A percentile compares a stretch with the other conserved stretches of the same genome.
Evolutionary conservation across 2,329 filamentous ascomycete genomes (phyloP).

Genomic region (Penicillium polonicum): DNA sequence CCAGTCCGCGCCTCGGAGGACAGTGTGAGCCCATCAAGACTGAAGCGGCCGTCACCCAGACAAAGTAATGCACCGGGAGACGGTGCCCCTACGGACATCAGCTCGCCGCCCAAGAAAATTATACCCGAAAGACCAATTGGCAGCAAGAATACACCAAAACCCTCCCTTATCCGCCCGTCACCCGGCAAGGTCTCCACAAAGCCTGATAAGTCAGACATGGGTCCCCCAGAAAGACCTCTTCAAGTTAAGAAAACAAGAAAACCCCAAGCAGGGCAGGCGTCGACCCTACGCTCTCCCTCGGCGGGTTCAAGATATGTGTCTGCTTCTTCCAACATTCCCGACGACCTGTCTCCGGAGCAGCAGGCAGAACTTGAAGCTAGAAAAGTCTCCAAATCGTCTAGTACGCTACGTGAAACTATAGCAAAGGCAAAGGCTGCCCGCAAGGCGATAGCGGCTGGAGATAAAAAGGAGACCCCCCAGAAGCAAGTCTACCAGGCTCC

Average conservation of each 20-base stretch:
- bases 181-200: constrained; percentile 57
- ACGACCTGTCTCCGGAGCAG: constrained; percentile 31
- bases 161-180: constrained; percentile 54
- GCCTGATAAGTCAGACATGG: constrained; percentile 44
- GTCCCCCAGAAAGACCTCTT: constrained; percentile 33
- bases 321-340: constrained; percentile 29
- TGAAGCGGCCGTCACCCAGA: constrained; percentile 24
- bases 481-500: constrained; percentile 13
- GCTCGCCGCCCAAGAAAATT: constrained; percentile 20
- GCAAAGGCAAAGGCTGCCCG: constrained; percentile 86
- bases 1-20: constrained; percentile 18
- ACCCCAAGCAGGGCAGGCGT: constrained; percentile 31
- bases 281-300: constrained; percentile 33
- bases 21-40: constrained; percentile 27
- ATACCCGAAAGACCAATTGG: constrained; percentile 30
- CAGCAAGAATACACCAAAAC: constrained; percentile 50
- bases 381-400: constrained; percentile 67
- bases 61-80: constrained; percentile 19
- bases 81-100: constrained; percentile 13
- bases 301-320: constrained; percentile 33
- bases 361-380: constrained; percentile 36
- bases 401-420: constrained; percentile 82
- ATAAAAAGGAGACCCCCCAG: constrained; percentile 13
- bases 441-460: constrained; percentile 49
- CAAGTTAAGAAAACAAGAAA: constrained; percentile 44